phyloP scores from a whole-genome alignment of 441 rosid species.

The Iberis amara region DNA sequence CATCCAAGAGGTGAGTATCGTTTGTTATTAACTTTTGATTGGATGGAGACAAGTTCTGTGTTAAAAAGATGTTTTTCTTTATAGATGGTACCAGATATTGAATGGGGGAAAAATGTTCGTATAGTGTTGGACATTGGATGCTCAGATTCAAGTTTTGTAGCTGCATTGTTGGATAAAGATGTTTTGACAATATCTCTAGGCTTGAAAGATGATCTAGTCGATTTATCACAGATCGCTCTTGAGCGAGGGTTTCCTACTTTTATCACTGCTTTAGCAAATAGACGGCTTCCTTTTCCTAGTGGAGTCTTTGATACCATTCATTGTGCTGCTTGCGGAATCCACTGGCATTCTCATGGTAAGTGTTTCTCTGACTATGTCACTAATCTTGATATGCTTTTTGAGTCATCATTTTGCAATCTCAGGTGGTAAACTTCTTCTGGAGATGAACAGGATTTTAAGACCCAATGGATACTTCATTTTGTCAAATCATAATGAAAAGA shows the following conservation, averaged over 20 bases:
- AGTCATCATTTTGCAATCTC: conserved; percentile 8
- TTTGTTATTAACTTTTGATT: conserved; percentile 3
- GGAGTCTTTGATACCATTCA: conserved; percentile 85
- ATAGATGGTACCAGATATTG: conserved; percentile 97
- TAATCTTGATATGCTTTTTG: background rate
- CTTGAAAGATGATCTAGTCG: conserved; percentile 83
- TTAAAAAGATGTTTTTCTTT: conserved; percentile 26
- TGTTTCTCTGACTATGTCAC: conserved; percentile 12
- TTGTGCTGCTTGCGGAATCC: conserved; percentile 67
- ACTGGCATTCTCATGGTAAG: conserved; percentile 80
- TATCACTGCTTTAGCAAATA: conserved; percentile 58
- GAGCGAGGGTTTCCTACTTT: conserved; percentile 86
- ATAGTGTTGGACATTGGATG: conserved; percentile 80
- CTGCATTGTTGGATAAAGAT: conserved; percentile 69
- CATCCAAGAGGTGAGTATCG: conserved; percentile 76
- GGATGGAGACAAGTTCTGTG: conserved; percentile 14
- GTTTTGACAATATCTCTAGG: conserved; percentile 74
- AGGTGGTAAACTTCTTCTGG: conserved; percentile 81
- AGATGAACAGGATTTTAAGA: conserved; percentile 85
- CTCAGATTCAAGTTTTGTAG: conserved; percentile 64
- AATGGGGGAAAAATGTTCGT: conserved; percentile 96
- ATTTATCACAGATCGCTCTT: conserved; percentile 77
- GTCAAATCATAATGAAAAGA: conserved; percentile 62
- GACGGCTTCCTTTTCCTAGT: conserved; percentile 89
- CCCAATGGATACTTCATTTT: conserved; percentile 88